Conservation (phyloP, 768 basidiomycete genomes). For the Lyophyllum semitale region DNA sequence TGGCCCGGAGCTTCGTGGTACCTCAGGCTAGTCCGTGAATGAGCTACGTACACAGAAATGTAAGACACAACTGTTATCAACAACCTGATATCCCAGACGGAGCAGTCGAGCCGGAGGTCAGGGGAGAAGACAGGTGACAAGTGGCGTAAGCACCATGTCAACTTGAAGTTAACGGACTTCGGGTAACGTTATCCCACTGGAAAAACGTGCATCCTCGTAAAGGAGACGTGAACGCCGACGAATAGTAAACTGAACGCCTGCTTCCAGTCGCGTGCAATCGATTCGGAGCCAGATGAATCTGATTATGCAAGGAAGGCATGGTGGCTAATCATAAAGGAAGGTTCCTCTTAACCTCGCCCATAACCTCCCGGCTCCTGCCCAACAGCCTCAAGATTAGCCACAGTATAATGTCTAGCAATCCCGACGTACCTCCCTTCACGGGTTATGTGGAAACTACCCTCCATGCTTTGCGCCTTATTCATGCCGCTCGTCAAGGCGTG, state of each 20-base stretch:
- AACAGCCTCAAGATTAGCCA: constrained; percentile 58
- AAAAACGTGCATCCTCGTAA: constrained; percentile 30
- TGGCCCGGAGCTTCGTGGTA: constrained; percentile 20
- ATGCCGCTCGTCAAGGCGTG: constrained; percentile 77
- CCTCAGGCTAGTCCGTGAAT: constrained; percentile 10
- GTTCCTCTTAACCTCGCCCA: constrained; percentile 43
- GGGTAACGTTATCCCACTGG: constrained; percentile 40
- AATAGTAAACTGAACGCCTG: constrained; percentile 34
- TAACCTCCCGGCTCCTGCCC: constrained; percentile 46
- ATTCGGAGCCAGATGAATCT: constrained; percentile 37
- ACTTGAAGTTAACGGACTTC: constrained; percentile 40
- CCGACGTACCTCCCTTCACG: constrained; percentile 66
- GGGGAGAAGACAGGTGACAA: constrained; percentile 40
- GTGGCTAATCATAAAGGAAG: constrained; percentile 45
- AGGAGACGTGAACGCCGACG: constrained; percentile 42
- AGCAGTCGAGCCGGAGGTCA: constrained; percentile 22
- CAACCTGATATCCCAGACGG: constrained; percentile 14
- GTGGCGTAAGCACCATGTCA: constrained; percentile 46
- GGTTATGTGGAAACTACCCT: constrained; percentile 83
- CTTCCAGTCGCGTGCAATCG: constrained; percentile 34
- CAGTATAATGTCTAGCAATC: constrained; percentile 50
- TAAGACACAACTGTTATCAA: background rate
- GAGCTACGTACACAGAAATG: constrained; percentile 7
- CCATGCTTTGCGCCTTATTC: constrained; percentile 81
- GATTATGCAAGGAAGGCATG: constrained; percentile 39